Conservation (phyloP, 495 filamentous ascomycete species). For the Apiosordaria backusii region DNA sequence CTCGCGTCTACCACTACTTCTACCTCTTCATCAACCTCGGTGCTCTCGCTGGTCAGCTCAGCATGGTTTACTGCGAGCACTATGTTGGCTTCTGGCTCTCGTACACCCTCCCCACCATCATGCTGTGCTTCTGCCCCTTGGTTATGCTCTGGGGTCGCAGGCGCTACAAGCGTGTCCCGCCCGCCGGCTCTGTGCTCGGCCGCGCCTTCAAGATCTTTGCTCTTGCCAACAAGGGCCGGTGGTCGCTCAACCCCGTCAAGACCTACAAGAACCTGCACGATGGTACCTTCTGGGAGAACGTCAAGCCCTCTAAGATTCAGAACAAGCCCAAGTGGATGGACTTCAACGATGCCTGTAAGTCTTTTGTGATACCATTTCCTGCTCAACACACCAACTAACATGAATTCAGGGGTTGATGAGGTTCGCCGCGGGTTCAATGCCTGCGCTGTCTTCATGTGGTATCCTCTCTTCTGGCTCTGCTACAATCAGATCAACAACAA, state of each 20-base stretch:
- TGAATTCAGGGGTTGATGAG: constrained; percentile 27
- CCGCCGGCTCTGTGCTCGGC: constrained; percentile 60
- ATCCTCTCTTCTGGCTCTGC: constrained; percentile 32
- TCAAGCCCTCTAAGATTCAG: constrained; percentile 58
- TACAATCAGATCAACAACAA: constrained; percentile 52
- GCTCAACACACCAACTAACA: not conserved
- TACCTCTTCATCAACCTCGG: constrained; percentile 72
- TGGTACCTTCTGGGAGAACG: constrained; percentile 58
- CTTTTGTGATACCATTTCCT: not conserved
- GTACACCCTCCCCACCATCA: constrained; percentile 56
- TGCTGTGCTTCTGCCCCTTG: constrained; percentile 57
- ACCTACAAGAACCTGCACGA: constrained; percentile 55
- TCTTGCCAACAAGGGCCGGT: constrained; percentile 60
- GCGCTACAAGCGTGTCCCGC: constrained; percentile 55
- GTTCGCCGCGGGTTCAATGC: constrained; percentile 58
- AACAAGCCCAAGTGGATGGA: constrained; percentile 61
- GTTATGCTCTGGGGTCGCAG: constrained; percentile 61
- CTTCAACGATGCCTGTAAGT: constrained; percentile 62
- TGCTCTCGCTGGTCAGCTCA: constrained; percentile 48
- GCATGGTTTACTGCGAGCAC: constrained; percentile 64
- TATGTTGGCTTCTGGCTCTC: constrained; percentile 78
- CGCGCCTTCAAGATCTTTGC: constrained; percentile 54
- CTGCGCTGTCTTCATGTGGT: constrained; percentile 64
- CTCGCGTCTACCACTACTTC: constrained; percentile 60
- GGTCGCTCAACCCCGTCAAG: constrained; percentile 53